Percentiles rank a stretch among this genome's conserved stretches.
Evolutionary conservation across 768 basidiomycete species (phyloP).

Genomic region (Hydnomerulius pinastri): DNA sequence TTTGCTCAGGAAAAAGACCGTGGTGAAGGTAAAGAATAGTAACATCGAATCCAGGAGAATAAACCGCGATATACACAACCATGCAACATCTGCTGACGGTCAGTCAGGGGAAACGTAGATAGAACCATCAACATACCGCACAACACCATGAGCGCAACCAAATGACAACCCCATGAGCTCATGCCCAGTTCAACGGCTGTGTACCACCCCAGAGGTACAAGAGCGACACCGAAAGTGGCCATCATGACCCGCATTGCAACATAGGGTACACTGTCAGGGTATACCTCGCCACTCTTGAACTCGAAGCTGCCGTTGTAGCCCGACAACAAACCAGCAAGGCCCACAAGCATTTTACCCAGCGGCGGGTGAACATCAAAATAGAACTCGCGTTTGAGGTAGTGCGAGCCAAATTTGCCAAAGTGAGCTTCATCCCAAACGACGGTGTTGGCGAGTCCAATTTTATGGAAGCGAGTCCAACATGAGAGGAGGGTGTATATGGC

Average conservation of each 20-base stretch:
- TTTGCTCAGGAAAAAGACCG: slow-evolving; percentile 91
- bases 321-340: slow-evolving; percentile 84
- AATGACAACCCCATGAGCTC: slow-evolving; percentile 85
- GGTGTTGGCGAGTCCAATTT: slow-evolving; percentile 80
- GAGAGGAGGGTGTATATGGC: slow-evolving; percentile 89
- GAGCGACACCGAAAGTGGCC: slow-evolving; percentile 89
- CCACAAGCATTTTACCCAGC: slow-evolving; percentile 98
- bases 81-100: slow-evolving; percentile 78
- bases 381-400: slow-evolving; percentile 98
- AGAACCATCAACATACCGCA: slow-evolving; percentile 57
- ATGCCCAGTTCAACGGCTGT: slow-evolving; percentile 93
- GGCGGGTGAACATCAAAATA: slow-evolving; percentile 99
- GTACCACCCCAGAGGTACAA: slow-evolving; percentile 97
- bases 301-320: slow-evolving; percentile 93
- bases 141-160: slow-evolving; percentile 92
- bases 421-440: slow-evolving; percentile 99
- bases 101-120: background rate
- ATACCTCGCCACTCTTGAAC: slow-evolving; percentile 88
- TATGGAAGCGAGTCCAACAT: slow-evolving; percentile 93
- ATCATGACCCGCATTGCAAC: slow-evolving; percentile 95
- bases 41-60: slow-evolving; percentile 98
- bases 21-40: slow-evolving; percentile 98
- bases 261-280: slow-evolving; percentile 85
- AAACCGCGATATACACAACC: slow-evolving; percentile 96
- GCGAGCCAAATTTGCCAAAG: slow-evolving; percentile 98